A percentile compares a stretch with the other conserved stretches of the same genome.
phyloP scores from a whole-genome alignment of 208 protist species.

The Leishmania arabica region DNA sequence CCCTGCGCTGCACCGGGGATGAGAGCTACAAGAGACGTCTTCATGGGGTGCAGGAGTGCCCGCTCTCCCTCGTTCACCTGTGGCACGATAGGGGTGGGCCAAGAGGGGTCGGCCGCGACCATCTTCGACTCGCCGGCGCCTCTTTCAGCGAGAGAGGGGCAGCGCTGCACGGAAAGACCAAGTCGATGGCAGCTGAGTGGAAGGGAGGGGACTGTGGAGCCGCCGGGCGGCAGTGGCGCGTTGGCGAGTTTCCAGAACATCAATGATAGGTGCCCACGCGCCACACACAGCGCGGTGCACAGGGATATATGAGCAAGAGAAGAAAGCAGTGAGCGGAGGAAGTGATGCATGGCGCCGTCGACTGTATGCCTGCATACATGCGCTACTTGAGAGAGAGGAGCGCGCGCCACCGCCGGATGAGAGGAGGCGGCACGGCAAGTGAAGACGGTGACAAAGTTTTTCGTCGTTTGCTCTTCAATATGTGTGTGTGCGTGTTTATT shows the following conservation, averaged over 20 bases:
- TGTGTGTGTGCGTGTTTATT: neutral
- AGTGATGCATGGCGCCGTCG: no score
- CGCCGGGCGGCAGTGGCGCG: neutral
- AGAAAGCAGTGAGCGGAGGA: neutral
- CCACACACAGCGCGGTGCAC: neutral
- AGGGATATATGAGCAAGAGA: neutral
- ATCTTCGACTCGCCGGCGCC: neutral
- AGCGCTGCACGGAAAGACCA: neutral
- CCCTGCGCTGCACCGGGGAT: slow-evolving; percentile 84
- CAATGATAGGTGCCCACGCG: neutral
- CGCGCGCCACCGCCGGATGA: no score
- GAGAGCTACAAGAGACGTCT: slow-evolving; percentile 37
- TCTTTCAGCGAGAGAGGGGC: neutral
- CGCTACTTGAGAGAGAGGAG: no score
- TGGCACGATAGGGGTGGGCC: neutral
- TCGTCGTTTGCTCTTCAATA: neutral
- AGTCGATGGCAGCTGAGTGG: neutral
- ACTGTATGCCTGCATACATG: no score
- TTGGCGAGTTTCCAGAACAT: neutral
- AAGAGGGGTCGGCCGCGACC: neutral
- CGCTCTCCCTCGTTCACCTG: slow-evolving; percentile 5
- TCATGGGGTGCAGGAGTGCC: slow-evolving; percentile 10
- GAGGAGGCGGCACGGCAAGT: no score
- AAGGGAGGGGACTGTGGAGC: neutral
- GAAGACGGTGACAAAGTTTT: no score